Evolutionary conservation across 106 monocot species (phyloP).

Genomic region (Dendrobium nobile): DNA sequence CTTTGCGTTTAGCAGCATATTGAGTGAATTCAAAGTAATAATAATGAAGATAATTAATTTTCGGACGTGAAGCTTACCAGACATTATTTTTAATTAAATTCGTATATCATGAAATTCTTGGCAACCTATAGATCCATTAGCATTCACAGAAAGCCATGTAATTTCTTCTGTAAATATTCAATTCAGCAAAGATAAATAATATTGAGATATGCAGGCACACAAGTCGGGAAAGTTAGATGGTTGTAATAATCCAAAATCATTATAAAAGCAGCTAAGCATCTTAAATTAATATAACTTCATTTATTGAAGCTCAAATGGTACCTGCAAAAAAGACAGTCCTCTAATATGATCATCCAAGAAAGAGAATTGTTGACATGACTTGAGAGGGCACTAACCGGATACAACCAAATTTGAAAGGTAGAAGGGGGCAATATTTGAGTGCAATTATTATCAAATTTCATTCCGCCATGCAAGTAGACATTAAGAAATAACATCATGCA

Average conservation of each 20-base stretch:
- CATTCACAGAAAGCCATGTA: conserved; percentile 76
- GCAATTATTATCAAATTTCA: background rate
- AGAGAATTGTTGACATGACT: too few relatives aligned
- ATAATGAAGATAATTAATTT: background rate
- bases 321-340: background rate
- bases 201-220: background rate
- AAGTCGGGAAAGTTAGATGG: background rate
- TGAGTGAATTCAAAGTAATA: background rate
- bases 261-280: background rate
- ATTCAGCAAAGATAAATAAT: background rate
- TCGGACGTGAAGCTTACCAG: conserved; percentile 41
- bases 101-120: conserved; percentile 58
- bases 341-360: background rate
- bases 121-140: conserved; percentile 75
- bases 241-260: background rate
- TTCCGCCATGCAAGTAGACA: background rate
- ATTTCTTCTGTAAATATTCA: conserved; percentile 56
- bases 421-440: background rate
- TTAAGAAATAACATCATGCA: background rate
- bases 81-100: conserved; percentile 59
- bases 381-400: background rate
- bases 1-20: background rate
- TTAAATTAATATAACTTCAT: background rate
- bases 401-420: too few relatives aligned
- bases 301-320: background rate